These are phyloP conservation scores for Mycena indigotica DNA, from an alignment of 768 basidiomycete genomes.

Conservation along the genomic window DNA sequence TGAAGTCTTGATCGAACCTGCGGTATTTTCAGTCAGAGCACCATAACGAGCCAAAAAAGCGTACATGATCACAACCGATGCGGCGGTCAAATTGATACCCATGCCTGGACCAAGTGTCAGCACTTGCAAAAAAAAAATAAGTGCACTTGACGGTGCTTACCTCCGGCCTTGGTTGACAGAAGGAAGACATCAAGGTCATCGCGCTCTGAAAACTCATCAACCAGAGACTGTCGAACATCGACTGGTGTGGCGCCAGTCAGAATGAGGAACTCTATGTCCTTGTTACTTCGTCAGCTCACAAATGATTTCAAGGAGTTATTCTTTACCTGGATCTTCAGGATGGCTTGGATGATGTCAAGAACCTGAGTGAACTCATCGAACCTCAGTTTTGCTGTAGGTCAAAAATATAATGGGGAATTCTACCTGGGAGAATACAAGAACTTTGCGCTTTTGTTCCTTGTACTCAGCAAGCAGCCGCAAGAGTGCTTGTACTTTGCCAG, in stretches of 20 bases:
- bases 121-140: background rate
- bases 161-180: slow-evolving; percentile 89
- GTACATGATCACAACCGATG: slow-evolving; percentile 91
- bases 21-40: slow-evolving; percentile 8
- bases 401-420: slow-evolving; percentile 21
- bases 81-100: slow-evolving; percentile 96
- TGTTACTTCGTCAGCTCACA: background rate
- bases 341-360: background rate
- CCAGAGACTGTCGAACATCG: slow-evolving; percentile 87
- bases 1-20: slow-evolving; percentile 98
- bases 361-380: background rate
- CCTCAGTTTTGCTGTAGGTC: slow-evolving; percentile 3
- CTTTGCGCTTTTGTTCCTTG: slow-evolving; percentile 67
- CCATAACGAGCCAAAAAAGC: slow-evolving; percentile 24
- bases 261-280: slow-evolving; percentile 72
- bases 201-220: slow-evolving; percentile 94
- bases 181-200: slow-evolving; percentile 86
- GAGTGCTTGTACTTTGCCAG: slow-evolving; percentile 84
- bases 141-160: slow-evolving; percentile 27
- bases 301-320: no score
- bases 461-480: slow-evolving; percentile 73
- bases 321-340: background rate
- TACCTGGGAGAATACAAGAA: slow-evolving; percentile 95
- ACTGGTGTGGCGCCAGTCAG: slow-evolving; percentile 94
- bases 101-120: slow-evolving; percentile 47